A percentile compares a stretch with the other conserved stretches of the same genome.
phyloP scores from a whole-genome alignment of 768 basidiomycete genomes.

The Calocybe indica region DNA sequence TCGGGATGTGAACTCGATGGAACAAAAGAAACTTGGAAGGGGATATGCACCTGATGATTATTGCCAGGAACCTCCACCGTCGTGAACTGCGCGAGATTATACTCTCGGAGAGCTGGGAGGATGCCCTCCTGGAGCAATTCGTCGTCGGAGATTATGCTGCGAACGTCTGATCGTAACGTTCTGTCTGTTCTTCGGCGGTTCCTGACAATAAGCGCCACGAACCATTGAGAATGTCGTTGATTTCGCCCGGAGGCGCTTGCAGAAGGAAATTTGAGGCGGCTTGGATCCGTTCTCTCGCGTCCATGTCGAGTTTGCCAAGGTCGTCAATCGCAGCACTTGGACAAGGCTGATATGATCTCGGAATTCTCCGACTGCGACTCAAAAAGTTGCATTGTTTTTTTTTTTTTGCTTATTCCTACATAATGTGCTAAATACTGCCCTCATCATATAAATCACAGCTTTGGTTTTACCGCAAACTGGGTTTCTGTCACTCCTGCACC shows the following conservation, averaged over 20 bases:
- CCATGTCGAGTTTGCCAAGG: constrained; percentile 33
- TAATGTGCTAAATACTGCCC: too few species aligned
- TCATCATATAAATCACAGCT: too few species aligned
- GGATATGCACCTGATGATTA: constrained; percentile 60
- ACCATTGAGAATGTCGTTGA: constrained; percentile 95
- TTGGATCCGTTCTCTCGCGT: constrained; percentile 56
- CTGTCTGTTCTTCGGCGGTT: constrained; percentile 5
- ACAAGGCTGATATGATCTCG: constrained; percentile 5
- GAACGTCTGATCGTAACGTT: constrained; percentile 58
- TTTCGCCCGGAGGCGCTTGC: constrained; percentile 93
- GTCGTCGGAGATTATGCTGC: constrained; percentile 85
- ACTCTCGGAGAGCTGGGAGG: constrained; percentile 71
- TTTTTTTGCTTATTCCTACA: too few species aligned
- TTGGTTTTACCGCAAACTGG: constrained; percentile 53
- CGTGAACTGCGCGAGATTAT: constrained; percentile 86
- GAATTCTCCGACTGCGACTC: neutral
- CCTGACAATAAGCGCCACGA: constrained; percentile 9
- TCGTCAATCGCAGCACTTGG: neutral
- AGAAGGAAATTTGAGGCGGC: constrained; percentile 75
- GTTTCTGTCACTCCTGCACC: constrained; percentile 92
- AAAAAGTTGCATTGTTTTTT: too few species aligned
- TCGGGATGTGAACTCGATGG: neutral
- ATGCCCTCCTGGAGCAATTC: constrained; percentile 74
- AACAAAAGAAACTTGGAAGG: neutral
- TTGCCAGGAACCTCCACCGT: constrained; percentile 78